Percentiles rank a stretch among this genome's conserved stretches.
Conservation (phyloP, 1,284 basidiomycete genomes). For the Puccinia triticina region DNA sequence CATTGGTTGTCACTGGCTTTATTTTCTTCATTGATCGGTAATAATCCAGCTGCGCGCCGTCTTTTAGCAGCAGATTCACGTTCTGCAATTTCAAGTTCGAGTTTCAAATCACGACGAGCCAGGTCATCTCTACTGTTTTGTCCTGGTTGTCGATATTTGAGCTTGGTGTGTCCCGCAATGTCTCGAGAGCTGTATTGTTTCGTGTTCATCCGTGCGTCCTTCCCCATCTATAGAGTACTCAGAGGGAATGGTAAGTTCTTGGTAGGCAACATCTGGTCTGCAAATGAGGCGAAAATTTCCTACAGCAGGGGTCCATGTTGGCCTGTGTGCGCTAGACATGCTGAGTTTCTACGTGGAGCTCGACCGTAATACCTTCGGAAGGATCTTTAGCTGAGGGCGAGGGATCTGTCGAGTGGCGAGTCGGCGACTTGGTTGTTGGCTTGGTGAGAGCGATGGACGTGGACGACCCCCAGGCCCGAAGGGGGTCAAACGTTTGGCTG, state of each 20-base stretch:
- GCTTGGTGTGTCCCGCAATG: slow-evolving; percentile 88
- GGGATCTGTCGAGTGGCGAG: not conserved
- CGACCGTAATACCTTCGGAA: not conserved
- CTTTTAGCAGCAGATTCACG: slow-evolving; percentile 81
- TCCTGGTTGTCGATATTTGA: slow-evolving; percentile 75
- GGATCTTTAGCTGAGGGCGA: not conserved
- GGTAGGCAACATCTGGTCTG: not conserved
- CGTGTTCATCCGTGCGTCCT: slow-evolving; percentile 54
- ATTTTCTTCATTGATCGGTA: slow-evolving; percentile 55
- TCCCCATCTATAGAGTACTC: slow-evolving; percentile 52
- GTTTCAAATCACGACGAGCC: slow-evolving; percentile 74
- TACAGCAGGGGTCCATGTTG: slow-evolving; percentile 57
- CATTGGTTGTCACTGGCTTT: slow-evolving; percentile 10
- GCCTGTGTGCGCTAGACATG: slow-evolving; percentile 56
- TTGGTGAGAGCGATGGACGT: not conserved
- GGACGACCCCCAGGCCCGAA: no score
- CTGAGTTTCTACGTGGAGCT: not conserved
- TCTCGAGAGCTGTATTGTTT: slow-evolving; percentile 71
- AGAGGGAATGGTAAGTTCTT: not conserved
- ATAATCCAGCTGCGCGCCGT: slow-evolving; percentile 77
- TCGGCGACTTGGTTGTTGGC: not conserved
- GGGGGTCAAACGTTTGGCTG: no score
- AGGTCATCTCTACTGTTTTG: slow-evolving; percentile 66
- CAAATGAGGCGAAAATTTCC: not conserved
- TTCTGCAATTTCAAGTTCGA: slow-evolving; percentile 79